Evolutionary conservation across 1,139 yeast species (phyloP), one percentile per base, ranked within the genome.

Genomic region (Yamadazyma dendronema): DNA sequence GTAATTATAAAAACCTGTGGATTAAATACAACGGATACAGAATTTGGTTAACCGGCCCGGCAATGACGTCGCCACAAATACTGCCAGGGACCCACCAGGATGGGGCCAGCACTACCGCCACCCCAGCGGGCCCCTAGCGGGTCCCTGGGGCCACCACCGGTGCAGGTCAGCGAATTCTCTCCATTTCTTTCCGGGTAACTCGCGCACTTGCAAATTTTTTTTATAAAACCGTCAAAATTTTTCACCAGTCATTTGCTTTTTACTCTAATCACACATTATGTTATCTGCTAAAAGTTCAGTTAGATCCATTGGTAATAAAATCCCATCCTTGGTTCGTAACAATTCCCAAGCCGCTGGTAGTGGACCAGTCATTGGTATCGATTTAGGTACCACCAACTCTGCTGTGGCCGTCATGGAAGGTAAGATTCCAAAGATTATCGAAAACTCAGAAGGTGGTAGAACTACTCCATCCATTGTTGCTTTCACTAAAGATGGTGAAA

Each of bases 401-500:
- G 97, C 98, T 43, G 98, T 92, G 49, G 98, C 98, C 46, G 74
- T 92, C 50, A 90, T 92, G 61, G 61, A 57, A 47, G 98, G 98
- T 65, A 86, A 88, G 71, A 72, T 84, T 44, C 97, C 98, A 57
- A 88, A 88, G 74, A 95, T 94, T 57, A 85, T 92, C 57, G 97
- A 90, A 75, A 92, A 92, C 72, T 85, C 96, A 46, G 98, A 92
- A 75, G 98, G 98, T 81, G 86, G 96, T 41, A 85, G 98, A 74
- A 92, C 98, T 48, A 92, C 98, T 35, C 98, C 98, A 33, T 92
- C 98, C 33, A 95, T 92, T 37, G 98, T 92, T 53, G 98, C 97
- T 42, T 90, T 92, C 81, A 87, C 96, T 64, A 89, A 88, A 70
- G 96, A 89, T 48, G 72, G 71, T 43, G 96, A 90, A 53, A 54